These are phyloP conservation scores for Flammula alnicola DNA, from an alignment of 1,284 basidiomycete genomes.

Conservation along the genomic window DNA sequence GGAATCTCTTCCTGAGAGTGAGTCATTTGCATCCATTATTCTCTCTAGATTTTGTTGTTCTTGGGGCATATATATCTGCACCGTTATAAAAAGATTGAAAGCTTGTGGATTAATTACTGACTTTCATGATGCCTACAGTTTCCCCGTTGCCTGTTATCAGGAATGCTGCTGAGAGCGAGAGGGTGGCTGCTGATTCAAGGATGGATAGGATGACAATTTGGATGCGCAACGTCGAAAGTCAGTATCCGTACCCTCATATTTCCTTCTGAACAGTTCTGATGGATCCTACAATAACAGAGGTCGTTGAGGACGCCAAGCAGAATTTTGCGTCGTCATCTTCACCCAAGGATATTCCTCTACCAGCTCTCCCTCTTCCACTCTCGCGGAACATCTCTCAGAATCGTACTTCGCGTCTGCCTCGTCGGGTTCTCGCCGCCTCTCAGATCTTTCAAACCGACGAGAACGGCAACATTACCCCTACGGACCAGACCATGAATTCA, in stretches of 20 bases:
- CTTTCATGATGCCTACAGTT: constrained; percentile 29
- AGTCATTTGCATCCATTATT: constrained; percentile 18
- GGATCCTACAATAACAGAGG: constrained; percentile 48
- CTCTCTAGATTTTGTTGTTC: constrained; percentile 6
- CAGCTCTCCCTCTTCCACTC: constrained; percentile 65
- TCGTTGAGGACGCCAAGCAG: constrained; percentile 75
- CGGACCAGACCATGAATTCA: constrained; percentile 37
- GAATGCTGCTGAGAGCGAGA: constrained; percentile 55
- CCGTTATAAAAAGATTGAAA: background rate
- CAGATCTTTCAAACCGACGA: constrained; percentile 64
- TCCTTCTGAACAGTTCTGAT: background rate
- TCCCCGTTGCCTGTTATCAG: constrained; percentile 56
- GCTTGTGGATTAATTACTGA: constrained; percentile 25
- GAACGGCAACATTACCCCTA: constrained; percentile 38
- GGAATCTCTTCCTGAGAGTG: constrained; percentile 28
- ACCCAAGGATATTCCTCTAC: constrained; percentile 45
- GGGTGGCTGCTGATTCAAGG: constrained; percentile 54
- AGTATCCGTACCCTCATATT: constrained; percentile 32
- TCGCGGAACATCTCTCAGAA: constrained; percentile 51
- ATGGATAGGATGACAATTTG: constrained; percentile 74
- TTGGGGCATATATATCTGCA: constrained; percentile 6
- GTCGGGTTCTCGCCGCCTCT: constrained; percentile 66
- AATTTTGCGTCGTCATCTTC: constrained; percentile 62
- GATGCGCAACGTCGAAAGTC: constrained; percentile 81
- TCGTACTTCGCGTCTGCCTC: constrained; percentile 58